These are phyloP conservation scores for Catenaria anguillulae DNA, from an alignment of 371 early-diverging fungal species.

Conservation along the genomic window DNA sequence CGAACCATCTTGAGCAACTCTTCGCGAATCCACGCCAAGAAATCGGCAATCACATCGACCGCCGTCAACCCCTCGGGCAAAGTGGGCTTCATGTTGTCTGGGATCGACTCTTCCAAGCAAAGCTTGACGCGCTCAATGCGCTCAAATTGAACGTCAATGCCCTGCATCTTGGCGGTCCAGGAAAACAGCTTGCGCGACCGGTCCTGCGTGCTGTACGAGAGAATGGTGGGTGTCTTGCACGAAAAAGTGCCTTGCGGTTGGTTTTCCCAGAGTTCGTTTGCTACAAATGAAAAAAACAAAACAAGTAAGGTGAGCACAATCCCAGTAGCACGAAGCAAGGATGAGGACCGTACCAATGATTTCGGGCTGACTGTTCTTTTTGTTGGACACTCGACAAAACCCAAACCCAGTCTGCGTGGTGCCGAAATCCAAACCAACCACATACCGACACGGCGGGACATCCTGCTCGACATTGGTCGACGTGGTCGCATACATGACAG, in stretches of 20 bases:
- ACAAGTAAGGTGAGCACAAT: too few species aligned
- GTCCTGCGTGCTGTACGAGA: background rate
- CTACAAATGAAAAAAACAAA: background rate
- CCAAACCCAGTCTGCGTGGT: conserved; percentile 5
- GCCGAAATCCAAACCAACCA: conserved; percentile 4
- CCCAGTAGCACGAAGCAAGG: background rate
- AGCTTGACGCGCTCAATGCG: conserved; percentile 7
- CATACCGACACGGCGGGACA: background rate
- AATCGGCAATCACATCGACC: background rate
- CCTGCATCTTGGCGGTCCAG: background rate
- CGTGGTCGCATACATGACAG: too few species aligned
- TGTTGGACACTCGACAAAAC: background rate
- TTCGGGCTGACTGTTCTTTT: background rate
- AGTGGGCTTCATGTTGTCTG: background rate
- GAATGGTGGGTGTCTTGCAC: conserved; percentile 1
- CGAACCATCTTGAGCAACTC: background rate
- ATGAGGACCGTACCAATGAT: background rate
- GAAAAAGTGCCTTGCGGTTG: conserved; percentile 3
- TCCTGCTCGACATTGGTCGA: background rate
- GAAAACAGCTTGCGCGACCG: background rate
- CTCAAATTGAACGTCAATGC: background rate
- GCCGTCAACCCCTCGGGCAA: background rate
- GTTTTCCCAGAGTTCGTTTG: conserved; percentile 1
- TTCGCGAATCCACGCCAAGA: background rate
- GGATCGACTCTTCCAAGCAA: background rate